Conservation (phyloP, 129 eudicot species). For the Deinandra increscens region DNA sequence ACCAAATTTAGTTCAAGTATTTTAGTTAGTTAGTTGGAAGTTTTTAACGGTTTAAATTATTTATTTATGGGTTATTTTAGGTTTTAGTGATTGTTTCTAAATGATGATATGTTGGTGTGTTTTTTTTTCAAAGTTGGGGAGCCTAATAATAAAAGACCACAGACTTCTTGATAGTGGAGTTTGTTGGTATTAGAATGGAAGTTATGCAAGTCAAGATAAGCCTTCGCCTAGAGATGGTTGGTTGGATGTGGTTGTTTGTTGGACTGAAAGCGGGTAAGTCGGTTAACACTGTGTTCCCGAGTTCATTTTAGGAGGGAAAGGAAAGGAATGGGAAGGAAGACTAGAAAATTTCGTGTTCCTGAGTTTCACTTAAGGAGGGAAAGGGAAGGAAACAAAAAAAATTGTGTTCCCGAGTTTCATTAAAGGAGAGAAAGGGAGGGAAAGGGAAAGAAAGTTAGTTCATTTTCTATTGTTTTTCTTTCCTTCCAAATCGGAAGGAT, state of each 20-base stretch:
- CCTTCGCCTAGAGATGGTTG: background rate
- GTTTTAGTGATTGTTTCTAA: background rate
- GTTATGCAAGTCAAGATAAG: constrained; percentile 24
- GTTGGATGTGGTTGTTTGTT: constrained; percentile 14
- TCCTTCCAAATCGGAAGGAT: too few relatives aligned
- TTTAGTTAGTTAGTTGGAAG: background rate
- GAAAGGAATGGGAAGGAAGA: too few relatives aligned
- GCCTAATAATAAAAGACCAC: constrained; percentile 6
- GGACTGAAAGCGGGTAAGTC: constrained; percentile 13
- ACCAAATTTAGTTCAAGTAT: too few relatives aligned
- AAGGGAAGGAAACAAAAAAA: too few relatives aligned
- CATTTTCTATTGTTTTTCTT: too few relatives aligned
- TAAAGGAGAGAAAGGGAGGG: too few relatives aligned
- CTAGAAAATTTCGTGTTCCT: too few relatives aligned
- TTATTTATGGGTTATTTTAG: background rate
- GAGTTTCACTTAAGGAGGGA: too few relatives aligned
- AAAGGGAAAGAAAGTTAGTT: too few relatives aligned
- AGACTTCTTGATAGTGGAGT: constrained; percentile 5
- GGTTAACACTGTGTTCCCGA: too few relatives aligned
- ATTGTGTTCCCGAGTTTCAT: too few relatives aligned
- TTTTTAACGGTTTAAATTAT: background rate
- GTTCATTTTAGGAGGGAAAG: too few relatives aligned
- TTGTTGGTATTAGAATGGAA: constrained; percentile 9
- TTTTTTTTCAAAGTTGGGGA: constrained; percentile 3
- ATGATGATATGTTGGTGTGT: background rate